These are phyloP conservation scores for Pseudozyma hubeiensis DNA, from an alignment of 1,284 basidiomycete genomes.

Conservation along the genomic window DNA sequence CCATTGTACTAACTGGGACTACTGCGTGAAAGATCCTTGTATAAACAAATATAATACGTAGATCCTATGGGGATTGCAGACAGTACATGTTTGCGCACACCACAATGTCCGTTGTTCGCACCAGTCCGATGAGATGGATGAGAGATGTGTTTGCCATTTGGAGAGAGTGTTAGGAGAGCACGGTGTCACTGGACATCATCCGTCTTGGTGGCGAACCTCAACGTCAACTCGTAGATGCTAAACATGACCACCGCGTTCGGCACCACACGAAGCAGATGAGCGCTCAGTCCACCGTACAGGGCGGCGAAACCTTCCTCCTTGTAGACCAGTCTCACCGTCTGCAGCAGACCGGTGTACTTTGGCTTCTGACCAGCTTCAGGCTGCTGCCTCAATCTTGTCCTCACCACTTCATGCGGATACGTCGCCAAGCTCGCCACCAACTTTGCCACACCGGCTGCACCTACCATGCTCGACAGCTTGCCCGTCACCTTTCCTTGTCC, in stretches of 20 bases:
- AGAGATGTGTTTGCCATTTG: no score
- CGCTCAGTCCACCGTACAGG: constrained; percentile 91
- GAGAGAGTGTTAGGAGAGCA: no score
- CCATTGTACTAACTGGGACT: no score
- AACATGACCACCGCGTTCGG: constrained; percentile 98
- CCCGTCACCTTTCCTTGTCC: not conserved
- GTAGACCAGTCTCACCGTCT: constrained; percentile 86
- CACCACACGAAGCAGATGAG: constrained; percentile 94
- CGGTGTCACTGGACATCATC: constrained; percentile 1
- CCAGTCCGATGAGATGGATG: no score
- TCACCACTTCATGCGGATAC: constrained; percentile 72
- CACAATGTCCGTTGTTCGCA: no score
- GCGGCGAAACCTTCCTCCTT: constrained; percentile 88
- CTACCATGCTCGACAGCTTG: constrained; percentile 77
- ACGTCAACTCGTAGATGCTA: constrained; percentile 71
- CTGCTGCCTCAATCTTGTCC: constrained; percentile 87
- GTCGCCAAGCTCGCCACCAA: constrained; percentile 72
- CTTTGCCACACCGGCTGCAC: constrained; percentile 92
- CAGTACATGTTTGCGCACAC: no score
- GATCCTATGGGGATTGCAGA: no score
- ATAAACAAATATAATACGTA: no score
- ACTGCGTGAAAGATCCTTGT: no score
- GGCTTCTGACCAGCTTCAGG: constrained; percentile 73
- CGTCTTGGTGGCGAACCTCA: constrained; percentile 52
- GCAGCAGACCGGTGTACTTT: constrained; percentile 87